Base-by-base conservation (phyloP, 257 asterid species). In the Thymus quinquecostatus region DNA sequence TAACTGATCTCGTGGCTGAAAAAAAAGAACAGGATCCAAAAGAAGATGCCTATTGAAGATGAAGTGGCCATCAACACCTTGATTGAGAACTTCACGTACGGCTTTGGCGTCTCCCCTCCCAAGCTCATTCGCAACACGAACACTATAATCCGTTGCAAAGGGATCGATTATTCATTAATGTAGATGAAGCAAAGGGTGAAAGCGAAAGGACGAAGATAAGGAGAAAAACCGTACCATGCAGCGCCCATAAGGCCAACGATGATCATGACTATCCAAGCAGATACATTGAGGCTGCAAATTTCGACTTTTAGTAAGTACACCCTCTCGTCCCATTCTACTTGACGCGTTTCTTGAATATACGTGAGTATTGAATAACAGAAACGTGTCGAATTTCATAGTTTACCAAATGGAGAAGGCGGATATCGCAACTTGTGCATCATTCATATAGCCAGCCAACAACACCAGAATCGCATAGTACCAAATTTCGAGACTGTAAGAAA, bases 21-120 rank as follows among this genome's bases (percentile, higher is more conserved):
- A 2, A 73, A 47, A 48, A 79, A 71, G 82, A 86, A 83, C 7
- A 86, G 54, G 51, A 78, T 50, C 75, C 72, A 86, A 30, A 84
- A 78, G 48, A 83, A n/a, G 9, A 77, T 1, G 53, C 89, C 89
- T 2, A 89, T 75, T 10, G 30, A 1, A 32, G 65, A 1, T 2
- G 96, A 86, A 43, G 83, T 86, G 70, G 67, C 28, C 48, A 79
- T 38, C 29, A 83, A 6, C 58, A 88, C 86, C 75, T 83, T 86
- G 51, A 86, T 82, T 6, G 96, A 83, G 53, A 86, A 88, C 10
- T 77, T 84, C 7, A 54, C n/a, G n/a, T n/a, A n/a, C 79, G 21
- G 92, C 92, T 72, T 71, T 86, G 0, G 87, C 87, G 29, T 88
- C 85, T 58, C 96, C 96, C 68, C 79, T 82, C 32, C 96, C 94